Conservation (phyloP, 257 asterid species). For the Coffea eugenioides region DNA sequence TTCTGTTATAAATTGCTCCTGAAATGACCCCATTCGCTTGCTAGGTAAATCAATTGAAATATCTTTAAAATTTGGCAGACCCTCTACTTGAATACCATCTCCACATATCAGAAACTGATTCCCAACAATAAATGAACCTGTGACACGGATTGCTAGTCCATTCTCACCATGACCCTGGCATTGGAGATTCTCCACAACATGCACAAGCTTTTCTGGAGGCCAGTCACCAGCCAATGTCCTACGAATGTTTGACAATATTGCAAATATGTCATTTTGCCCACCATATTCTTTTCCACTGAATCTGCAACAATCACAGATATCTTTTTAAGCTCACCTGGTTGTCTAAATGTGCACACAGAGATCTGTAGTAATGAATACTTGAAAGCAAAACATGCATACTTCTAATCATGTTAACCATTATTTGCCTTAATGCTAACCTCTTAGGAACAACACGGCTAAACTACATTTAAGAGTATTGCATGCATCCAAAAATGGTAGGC, state of each 20-base stretch:
- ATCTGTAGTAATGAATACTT: background rate
- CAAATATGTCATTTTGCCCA: constrained; percentile 58
- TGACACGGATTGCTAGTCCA: constrained; percentile 79
- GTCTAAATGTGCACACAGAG: background rate
- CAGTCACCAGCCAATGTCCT: constrained; percentile 84
- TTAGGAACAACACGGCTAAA: background rate
- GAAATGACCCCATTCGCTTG: constrained; percentile 85
- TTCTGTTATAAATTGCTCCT: constrained; percentile 75
- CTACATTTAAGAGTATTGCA: background rate
- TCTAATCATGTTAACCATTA: background rate
- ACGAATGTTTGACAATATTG: constrained; percentile 62
- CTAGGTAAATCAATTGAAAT: constrained; percentile 67
- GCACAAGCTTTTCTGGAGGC: constrained; percentile 95
- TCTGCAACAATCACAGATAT: constrained; percentile 32
- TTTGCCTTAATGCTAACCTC: background rate
- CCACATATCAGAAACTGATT: constrained; percentile 95
- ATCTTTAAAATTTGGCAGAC: constrained; percentile 74
- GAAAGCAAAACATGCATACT: background rate
- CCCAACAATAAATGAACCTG: constrained; percentile 85
- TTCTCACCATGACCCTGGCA: constrained; percentile 70
- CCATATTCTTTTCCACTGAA: constrained; percentile 66
- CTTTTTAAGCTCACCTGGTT: background rate
- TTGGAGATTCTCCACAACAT: constrained; percentile 93
- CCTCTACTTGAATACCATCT: constrained; percentile 91
- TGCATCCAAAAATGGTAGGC: background rate